Evolutionary conservation across 306 rosid species (phyloP).

Genomic region (Prunus salicina): DNA sequence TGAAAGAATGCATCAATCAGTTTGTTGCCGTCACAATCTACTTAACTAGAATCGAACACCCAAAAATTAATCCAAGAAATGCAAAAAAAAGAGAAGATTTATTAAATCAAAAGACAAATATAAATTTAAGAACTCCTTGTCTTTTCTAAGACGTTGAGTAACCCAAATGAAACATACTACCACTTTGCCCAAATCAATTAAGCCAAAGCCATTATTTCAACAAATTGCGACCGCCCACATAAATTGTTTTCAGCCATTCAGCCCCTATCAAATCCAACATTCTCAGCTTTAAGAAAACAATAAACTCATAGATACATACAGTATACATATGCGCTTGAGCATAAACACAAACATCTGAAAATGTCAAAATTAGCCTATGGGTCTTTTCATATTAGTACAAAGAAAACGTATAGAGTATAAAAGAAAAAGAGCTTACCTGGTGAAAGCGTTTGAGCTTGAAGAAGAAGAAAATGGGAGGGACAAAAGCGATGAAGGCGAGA

Average conservation of each 20-base stretch:
- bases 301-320: not conserved
- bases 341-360: too few species aligned
- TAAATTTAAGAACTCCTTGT: not conserved
- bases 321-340: not conserved
- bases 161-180: not conserved
- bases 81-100: not conserved
- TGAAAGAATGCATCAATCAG: not conserved
- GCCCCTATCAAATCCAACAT: not conserved
- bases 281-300: not conserved
- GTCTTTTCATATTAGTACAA: not conserved
- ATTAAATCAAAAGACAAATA: not conserved
- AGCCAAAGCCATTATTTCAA: too few species aligned
- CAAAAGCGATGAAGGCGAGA: conserved; percentile 48
- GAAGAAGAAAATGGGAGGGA: conserved; percentile 78
- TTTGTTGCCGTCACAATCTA: not conserved
- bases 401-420: not conserved
- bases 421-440: conserved; percentile 29
- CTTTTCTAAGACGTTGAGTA: not conserved
- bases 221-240: too few species aligned
- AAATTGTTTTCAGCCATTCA: too few species aligned
- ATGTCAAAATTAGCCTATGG: not conserved
- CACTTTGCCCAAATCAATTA: not conserved
- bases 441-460: conserved; percentile 55
- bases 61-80: not conserved
- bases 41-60: not conserved